Percentiles rank a stretch among this genome's conserved stretches.
phyloP scores from a whole-genome alignment of 306 rosid genomes.

The Sophora flavescens region DNA sequence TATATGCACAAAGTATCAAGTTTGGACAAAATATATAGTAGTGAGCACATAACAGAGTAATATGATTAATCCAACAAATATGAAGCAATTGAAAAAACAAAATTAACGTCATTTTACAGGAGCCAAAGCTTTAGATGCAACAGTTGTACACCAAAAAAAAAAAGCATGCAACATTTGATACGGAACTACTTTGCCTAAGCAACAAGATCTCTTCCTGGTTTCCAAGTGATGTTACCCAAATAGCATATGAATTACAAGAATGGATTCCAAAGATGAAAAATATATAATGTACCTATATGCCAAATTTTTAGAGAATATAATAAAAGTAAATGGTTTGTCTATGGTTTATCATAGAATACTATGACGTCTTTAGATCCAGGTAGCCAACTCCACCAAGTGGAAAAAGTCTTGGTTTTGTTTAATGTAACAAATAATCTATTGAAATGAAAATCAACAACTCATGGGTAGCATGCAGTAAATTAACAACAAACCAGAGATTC shows the following conservation, averaged over 20 bases:
- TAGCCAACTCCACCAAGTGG: no score
- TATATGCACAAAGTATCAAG: constrained; percentile 27
- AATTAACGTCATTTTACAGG: not conserved
- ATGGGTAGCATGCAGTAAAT: constrained; percentile 36
- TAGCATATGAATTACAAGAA: constrained; percentile 29
- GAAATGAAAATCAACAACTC: constrained; percentile 27
- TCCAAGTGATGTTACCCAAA: constrained; percentile 27
- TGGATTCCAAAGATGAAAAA: constrained; percentile 8
- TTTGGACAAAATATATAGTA: constrained; percentile 20
- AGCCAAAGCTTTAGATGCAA: constrained; percentile 25
- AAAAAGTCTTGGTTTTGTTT: no score
- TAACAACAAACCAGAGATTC: constrained; percentile 87
- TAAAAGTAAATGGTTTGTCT: no score
- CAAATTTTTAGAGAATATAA: not conserved
- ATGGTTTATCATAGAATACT: no score
- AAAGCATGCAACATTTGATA: constrained; percentile 30
- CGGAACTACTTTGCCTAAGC: constrained; percentile 21
- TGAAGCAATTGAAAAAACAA: not conserved
- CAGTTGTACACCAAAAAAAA: not conserved
- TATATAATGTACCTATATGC: not conserved
- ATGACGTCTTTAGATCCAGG: no score
- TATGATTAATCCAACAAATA: constrained; percentile 18
- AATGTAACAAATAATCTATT: constrained; percentile 6
- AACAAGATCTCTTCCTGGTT: constrained; percentile 35
- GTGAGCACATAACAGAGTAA: constrained; percentile 5